These are phyloP conservation scores for Heterobasidion annosum DNA, from an alignment of 1,284 basidiomycete genomes.

Conservation along the genomic window DNA sequence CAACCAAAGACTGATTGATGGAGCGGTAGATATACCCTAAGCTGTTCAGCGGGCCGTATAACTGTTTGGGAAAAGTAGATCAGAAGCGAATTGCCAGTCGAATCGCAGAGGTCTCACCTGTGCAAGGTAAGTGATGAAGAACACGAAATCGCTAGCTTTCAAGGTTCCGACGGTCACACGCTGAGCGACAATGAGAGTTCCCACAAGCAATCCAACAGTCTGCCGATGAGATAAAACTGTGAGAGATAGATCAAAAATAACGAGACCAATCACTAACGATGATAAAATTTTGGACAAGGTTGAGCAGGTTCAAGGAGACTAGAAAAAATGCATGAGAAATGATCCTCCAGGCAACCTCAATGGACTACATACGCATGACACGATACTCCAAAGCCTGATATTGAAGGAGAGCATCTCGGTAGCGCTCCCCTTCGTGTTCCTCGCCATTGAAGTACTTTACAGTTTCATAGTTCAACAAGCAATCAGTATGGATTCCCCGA, in stretches of 20 bases:
- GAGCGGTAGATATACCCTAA: slow-evolving; percentile 68
- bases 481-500: slow-evolving; percentile 74
- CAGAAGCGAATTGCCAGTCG: not conserved
- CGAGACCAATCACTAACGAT: slow-evolving; percentile 36
- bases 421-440: slow-evolving; percentile 68
- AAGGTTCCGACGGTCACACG: slow-evolving; percentile 47
- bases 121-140: slow-evolving; percentile 74
- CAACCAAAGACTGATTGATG: slow-evolving; percentile 69
- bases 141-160: slow-evolving; percentile 54
- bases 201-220: slow-evolving; percentile 70
- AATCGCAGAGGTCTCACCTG: slow-evolving; percentile 38
- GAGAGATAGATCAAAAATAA: not conserved
- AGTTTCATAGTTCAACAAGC: slow-evolving; percentile 75
- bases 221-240: slow-evolving; percentile 16
- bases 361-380: slow-evolving; percentile 49
- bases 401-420: slow-evolving; percentile 62
- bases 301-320: slow-evolving; percentile 68
- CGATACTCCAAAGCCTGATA: slow-evolving; percentile 73
- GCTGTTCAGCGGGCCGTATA: slow-evolving; percentile 68
- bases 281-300: slow-evolving; percentile 73
- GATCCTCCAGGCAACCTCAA: not conserved
- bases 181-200: slow-evolving; percentile 67
- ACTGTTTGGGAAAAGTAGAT: slow-evolving; percentile 24
- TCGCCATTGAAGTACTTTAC: slow-evolving; percentile 85
- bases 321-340: not conserved